These are phyloP conservation scores for Trypanosoma grayi DNA, from an alignment of 208 protist genomes.

Conservation along the genomic window DNA sequence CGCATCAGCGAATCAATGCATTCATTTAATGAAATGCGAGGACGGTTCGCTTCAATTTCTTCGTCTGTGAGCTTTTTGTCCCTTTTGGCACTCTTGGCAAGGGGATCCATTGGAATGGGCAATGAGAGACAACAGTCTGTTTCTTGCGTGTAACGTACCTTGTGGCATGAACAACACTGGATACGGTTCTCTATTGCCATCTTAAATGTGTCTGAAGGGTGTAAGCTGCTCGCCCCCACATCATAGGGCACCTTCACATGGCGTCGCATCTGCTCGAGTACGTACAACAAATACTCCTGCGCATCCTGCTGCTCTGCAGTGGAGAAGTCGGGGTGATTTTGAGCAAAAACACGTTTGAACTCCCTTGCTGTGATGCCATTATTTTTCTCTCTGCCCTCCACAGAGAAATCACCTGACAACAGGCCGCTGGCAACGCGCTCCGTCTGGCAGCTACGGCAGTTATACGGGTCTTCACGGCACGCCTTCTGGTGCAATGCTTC, in stretches of 20 bases:
- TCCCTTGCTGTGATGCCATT: constrained; percentile 89
- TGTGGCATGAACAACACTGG: constrained; percentile 77
- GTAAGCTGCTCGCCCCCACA: constrained; percentile 2
- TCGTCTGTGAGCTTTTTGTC: constrained; percentile 36
- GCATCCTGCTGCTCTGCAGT: constrained; percentile 96
- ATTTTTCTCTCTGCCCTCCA: constrained; percentile 35
- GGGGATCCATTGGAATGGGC: constrained; percentile 77
- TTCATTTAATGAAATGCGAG: constrained; percentile 50
- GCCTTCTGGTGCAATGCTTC: constrained; percentile 45
- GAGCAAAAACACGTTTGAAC: constrained; percentile 95
- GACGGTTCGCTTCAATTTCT: constrained; percentile 54
- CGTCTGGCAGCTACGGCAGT: constrained; percentile 82
- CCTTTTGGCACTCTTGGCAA: constrained; percentile 23
- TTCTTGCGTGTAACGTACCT: constrained; percentile 88
- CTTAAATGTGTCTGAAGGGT: constrained; percentile 65
- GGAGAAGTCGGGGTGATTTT: constrained; percentile 94
- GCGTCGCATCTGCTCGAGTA: constrained; percentile 85
- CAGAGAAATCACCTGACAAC: constrained; percentile 90
- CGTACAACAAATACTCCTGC: constrained; percentile 93
- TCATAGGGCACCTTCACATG: constrained; percentile 38
- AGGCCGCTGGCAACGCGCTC: constrained; percentile 92
- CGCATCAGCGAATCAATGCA: constrained; percentile 48
- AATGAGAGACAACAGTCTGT: constrained; percentile 88
- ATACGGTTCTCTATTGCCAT: constrained; percentile 87
- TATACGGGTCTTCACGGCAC: constrained; percentile 61